A percentile compares a stretch with the other conserved stretches of the same genome.
Evolutionary conservation across 495 filamentous ascomycete species (phyloP).

Genomic region (Xylaria intraflava): DNA sequence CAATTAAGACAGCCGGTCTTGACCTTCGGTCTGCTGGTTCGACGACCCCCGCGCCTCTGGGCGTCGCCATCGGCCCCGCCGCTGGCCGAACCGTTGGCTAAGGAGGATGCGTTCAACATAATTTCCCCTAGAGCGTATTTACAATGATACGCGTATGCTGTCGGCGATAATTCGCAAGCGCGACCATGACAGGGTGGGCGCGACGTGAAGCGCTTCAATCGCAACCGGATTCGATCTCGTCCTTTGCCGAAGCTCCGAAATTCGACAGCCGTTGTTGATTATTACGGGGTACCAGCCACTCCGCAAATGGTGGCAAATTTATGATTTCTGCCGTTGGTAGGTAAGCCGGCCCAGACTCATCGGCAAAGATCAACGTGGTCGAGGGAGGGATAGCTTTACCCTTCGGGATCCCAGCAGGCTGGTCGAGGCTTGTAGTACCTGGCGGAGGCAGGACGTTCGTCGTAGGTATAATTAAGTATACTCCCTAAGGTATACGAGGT

Average conservation of each 20-base stretch:
- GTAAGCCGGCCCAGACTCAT: neutral
- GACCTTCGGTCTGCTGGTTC: conserved; percentile 45
- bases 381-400: no score
- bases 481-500: no score
- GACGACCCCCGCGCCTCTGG: conserved; percentile 27
- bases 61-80: conserved; percentile 5
- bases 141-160: neutral
- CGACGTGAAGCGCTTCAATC: neutral
- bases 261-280: neutral
- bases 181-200: conserved; percentile 1
- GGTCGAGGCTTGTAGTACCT: neutral
- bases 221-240: neutral
- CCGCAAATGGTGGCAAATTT: neutral
- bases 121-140: neutral
- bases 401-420: no score
- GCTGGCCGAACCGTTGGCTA: neutral
- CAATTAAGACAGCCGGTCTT: conserved; percentile 52
- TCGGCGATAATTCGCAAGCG: neutral
- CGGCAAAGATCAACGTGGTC: neutral
- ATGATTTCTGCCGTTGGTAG: neutral
- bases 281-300: neutral
- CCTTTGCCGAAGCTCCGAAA: neutral
- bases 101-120: neutral
- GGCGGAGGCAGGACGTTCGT: neutral
- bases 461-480: no score